A percentile compares a stretch with the other conserved stretches of the same genome.
These are phyloP conservation scores for Phialophora expanda DNA, from an alignment of 2,329 filamentous ascomycete species.

Conservation along the genomic window DNA sequence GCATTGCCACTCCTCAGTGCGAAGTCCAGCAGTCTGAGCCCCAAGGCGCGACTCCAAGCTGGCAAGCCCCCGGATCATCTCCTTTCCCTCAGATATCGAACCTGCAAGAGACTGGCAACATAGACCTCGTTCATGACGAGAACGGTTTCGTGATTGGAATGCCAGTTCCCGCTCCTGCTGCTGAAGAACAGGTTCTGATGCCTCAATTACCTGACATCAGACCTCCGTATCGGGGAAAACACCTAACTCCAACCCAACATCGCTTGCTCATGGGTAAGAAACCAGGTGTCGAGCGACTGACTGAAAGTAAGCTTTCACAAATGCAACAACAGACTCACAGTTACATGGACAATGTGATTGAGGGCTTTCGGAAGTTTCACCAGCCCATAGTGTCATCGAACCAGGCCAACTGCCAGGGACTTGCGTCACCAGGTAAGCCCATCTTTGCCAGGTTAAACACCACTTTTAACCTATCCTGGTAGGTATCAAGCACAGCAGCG, in stretches of 20 bases:
- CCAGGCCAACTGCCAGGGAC: background rate
- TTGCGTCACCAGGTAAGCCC: background rate
- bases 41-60: background rate
- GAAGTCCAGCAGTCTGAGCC: background rate
- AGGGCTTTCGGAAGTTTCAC: slow-evolving; percentile 18
- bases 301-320: background rate
- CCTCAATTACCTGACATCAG: slow-evolving; percentile 3
- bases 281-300: slow-evolving; percentile 7
- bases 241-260: slow-evolving; percentile 26
- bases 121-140: slow-evolving; percentile 8
- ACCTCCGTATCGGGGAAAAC: background rate
- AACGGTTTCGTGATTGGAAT: background rate
- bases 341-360: slow-evolving; percentile 33
- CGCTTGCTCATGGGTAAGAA: slow-evolving; percentile 17
- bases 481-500: background rate
- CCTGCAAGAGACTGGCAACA: background rate
- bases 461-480: background rate
- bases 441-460: background rate
- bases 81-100: slow-evolving; percentile 1
- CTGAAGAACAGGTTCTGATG: background rate
- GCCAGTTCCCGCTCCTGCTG: background rate
- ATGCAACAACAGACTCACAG: slow-evolving; percentile 11
- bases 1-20: background rate
- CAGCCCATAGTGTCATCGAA: background rate
- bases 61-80: background rate